Percentiles rank a stretch among this genome's conserved stretches.
Conservation (phyloP, 768 basidiomycete genomes). For the Auriscalpium microsporum region DNA sequence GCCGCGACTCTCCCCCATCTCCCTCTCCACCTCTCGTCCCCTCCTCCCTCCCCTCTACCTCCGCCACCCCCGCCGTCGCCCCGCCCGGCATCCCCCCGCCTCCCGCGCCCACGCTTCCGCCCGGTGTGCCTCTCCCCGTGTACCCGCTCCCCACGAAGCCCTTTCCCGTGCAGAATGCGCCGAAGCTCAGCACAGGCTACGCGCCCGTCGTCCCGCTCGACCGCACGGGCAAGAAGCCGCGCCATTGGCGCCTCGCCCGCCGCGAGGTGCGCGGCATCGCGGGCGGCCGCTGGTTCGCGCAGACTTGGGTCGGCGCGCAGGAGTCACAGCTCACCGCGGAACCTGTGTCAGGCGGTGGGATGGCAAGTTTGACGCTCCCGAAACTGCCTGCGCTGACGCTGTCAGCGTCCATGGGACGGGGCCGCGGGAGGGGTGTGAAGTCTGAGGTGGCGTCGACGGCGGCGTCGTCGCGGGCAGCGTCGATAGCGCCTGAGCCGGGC, state of each 20-base stretch:
- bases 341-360: not conserved
- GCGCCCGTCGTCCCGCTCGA: conserved; percentile 63
- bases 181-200: conserved; percentile 67
- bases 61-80: conserved; percentile 1
- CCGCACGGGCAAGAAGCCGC: conserved; percentile 48
- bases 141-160: conserved; percentile 80
- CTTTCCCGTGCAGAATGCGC: conserved; percentile 72
- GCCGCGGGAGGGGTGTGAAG: conserved; percentile 10
- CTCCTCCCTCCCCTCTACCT: not conserved
- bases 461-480: conserved; percentile 14
- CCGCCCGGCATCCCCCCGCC: not conserved
- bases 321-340: conserved; percentile 48
- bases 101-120: not conserved
- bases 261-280: conserved; percentile 78
- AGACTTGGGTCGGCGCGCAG: conserved; percentile 79
- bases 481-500: conserved; percentile 8
- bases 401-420: not conserved
- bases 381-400: conserved; percentile 12
- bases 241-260: conserved; percentile 67
- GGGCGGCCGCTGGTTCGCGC: conserved; percentile 74
- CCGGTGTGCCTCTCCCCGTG: conserved; percentile 50
- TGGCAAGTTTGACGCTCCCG: conserved; percentile 4
- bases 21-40: not conserved
- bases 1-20: conserved; percentile 1
- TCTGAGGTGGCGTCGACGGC: conserved; percentile 14